A percentile compares a stretch with the other conserved stretches of the same genome.
Evolutionary conservation across 805 yeast species (phyloP).

Genomic region (Barnettozyma populi): DNA sequence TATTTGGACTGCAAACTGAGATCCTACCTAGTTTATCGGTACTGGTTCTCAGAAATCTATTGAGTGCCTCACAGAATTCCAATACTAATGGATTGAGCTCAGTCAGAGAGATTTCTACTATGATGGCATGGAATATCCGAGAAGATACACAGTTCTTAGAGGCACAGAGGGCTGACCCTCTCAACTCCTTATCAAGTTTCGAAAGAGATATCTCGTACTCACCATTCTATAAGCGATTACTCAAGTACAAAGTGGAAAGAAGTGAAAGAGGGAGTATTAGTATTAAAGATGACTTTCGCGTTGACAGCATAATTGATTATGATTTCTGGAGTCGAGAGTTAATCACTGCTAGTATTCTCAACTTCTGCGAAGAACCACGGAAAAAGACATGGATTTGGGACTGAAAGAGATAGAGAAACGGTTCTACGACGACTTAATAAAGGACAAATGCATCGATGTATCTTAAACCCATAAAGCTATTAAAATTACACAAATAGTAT

Average conservation of each 20-base stretch:
- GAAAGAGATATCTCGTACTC: constrained; percentile 11
- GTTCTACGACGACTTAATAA: background rate
- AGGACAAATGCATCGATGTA: constrained; percentile 17
- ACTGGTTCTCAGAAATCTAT: background rate
- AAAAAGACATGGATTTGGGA: constrained; percentile 14
- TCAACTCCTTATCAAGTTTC: background rate
- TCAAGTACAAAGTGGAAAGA: constrained; percentile 2
- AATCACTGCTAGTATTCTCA: constrained; percentile 5
- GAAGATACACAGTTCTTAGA: constrained; percentile 13
- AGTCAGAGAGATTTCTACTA: constrained; percentile 6
- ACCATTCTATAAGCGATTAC: constrained; percentile 14
- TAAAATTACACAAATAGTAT: constrained; percentile 14
- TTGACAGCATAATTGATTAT: constrained; percentile 6
- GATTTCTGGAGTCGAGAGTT: constrained; percentile 21
- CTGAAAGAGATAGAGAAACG: background rate
- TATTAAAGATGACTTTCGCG: background rate
- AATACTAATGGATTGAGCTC: background rate
- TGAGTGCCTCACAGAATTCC: background rate
- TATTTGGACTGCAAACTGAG: constrained; percentile 21
- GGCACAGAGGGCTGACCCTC: background rate
- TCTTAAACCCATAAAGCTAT: constrained; percentile 14
- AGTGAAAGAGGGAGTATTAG: background rate
- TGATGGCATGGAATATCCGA: constrained; percentile 20
- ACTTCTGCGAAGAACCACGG: background rate
- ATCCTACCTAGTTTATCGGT: constrained; percentile 9